Evolutionary conservation across 805 yeast genomes (phyloP).

Genomic region (Saturnispora mendoncae): DNA sequence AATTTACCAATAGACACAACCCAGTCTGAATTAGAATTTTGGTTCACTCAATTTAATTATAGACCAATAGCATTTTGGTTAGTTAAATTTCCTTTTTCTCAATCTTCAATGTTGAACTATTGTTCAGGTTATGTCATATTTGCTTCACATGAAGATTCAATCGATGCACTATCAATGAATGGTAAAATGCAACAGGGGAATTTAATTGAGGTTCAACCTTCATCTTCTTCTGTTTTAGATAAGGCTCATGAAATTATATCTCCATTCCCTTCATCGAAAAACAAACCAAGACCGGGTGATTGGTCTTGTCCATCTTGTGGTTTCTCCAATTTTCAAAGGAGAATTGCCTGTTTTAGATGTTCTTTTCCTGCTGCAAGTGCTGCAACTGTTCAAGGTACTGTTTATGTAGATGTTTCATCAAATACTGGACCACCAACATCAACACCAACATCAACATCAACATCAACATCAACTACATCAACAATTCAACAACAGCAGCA

Average conservation of each 20-base stretch:
- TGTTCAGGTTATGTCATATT: conserved; percentile 80
- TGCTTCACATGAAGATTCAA: conserved; percentile 77
- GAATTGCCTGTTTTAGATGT: conserved; percentile 91
- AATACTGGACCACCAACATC: no score
- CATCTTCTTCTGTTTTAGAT: conserved; percentile 68
- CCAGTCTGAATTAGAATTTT: conserved; percentile 79
- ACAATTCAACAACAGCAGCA: conserved; percentile 1
- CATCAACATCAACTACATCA: conserved; percentile 9
- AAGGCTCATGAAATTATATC: conserved; percentile 73
- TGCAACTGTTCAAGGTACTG: conserved; percentile 58
- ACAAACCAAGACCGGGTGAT: conserved; percentile 92
- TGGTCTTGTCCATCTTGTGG: conserved; percentile 99
- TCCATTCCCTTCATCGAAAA: conserved; percentile 76
- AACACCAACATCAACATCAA: conserved; percentile 14
- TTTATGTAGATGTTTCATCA: conserved; percentile 30
- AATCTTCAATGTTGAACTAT: conserved; percentile 11
- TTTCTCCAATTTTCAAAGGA: conserved; percentile 85
- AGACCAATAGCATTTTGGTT: conserved; percentile 89
- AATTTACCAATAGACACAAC: conserved; percentile 81
- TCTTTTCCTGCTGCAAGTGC: conserved; percentile 78
- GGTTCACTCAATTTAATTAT: conserved; percentile 85
- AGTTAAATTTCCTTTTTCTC: conserved; percentile 24
- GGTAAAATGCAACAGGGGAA: conserved; percentile 68
- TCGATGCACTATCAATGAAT: conserved; percentile 66
- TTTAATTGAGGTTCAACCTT: conserved; percentile 79